Conservation (phyloP, 768 basidiomycete genomes). For the Lentinula aciculospora region DNA sequence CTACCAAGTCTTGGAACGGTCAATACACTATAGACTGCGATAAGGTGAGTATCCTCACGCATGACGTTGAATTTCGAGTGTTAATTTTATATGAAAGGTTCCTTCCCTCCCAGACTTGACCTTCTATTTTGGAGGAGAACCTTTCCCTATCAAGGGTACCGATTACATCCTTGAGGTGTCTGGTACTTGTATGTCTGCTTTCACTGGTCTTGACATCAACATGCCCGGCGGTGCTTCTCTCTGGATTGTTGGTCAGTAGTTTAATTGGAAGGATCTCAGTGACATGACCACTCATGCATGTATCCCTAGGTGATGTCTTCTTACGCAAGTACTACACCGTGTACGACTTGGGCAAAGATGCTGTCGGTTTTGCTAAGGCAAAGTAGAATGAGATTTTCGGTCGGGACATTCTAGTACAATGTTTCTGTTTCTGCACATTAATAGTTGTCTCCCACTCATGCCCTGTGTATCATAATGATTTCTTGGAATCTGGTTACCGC, state of each 20-base stretch:
- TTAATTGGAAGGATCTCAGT: background rate
- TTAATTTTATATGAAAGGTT: conserved; percentile 28
- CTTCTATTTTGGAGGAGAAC: conserved; percentile 77
- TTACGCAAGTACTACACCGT: conserved; percentile 90
- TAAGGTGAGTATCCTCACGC: conserved; percentile 28
- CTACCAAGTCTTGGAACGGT: conserved; percentile 92
- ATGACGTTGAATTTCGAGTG: no score
- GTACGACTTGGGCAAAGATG: conserved; percentile 73
- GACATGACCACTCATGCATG: background rate
- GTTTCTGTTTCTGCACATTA: background rate
- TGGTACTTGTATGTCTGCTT: conserved; percentile 91
- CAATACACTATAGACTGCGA: conserved; percentile 90
- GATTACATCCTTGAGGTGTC: conserved; percentile 91
- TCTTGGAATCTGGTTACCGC: no score
- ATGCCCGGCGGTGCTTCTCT: conserved; percentile 63
- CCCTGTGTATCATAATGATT: background rate
- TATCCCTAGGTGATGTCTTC: conserved; percentile 73
- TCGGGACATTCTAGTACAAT: background rate
- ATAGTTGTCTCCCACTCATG: no score
- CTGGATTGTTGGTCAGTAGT: conserved; percentile 78
- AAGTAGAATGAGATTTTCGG: conserved; percentile 5
- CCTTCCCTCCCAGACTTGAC: conserved; percentile 78
- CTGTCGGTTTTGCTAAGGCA: conserved; percentile 72
- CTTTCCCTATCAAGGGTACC: conserved; percentile 70
- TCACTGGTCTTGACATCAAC: conserved; percentile 89